A percentile compares a stretch with the other conserved stretches of the same genome.
Conservation (phyloP, 805 yeast genomes). For the Saccharomyces paradoxus region DNA sequence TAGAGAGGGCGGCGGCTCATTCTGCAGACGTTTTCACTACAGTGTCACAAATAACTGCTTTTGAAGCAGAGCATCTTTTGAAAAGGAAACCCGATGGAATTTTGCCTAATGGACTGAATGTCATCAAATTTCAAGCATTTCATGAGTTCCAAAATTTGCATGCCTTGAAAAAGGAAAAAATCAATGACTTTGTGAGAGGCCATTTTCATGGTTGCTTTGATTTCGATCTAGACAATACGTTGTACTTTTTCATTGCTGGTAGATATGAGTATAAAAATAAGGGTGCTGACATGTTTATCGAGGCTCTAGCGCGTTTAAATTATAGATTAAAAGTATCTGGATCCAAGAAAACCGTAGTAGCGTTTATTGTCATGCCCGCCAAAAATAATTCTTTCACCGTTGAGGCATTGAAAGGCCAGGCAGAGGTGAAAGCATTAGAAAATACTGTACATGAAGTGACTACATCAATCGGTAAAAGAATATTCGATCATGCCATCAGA, state of each 20-base stretch:
- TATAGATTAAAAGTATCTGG: constrained; percentile 74
- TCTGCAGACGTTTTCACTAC: constrained; percentile 95
- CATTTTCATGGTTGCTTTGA: constrained; percentile 96
- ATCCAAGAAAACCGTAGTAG: constrained; percentile 88
- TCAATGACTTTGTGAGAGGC: constrained; percentile 90
- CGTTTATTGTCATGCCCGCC: constrained; percentile 97
- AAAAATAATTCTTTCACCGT: constrained; percentile 88
- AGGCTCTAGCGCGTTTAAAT: constrained; percentile 84
- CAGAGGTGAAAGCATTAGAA: constrained; percentile 86
- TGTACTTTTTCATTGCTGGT: constrained; percentile 94
- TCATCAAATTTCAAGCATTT: constrained; percentile 91
- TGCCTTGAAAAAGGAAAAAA: constrained; percentile 82
- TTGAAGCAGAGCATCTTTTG: constrained; percentile 83
- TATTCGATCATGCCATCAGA: constrained; percentile 85
- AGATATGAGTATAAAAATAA: constrained; percentile 94
- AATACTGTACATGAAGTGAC: constrained; percentile 84
- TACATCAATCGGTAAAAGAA: constrained; percentile 71
- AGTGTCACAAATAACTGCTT: constrained; percentile 95
- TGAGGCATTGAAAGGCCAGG: constrained; percentile 92
- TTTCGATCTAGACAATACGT: constrained; percentile 86
- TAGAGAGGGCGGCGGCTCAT: constrained; percentile 94
- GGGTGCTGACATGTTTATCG: constrained; percentile 93
- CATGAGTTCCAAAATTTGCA: constrained; percentile 97
- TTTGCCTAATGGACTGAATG: constrained; percentile 92
- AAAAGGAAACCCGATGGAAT: constrained; percentile 98